These are phyloP conservation scores for Coniochaeta sp. DNA, from an alignment of 2,329 filamentous ascomycete genomes.

Conservation along the genomic window DNA sequence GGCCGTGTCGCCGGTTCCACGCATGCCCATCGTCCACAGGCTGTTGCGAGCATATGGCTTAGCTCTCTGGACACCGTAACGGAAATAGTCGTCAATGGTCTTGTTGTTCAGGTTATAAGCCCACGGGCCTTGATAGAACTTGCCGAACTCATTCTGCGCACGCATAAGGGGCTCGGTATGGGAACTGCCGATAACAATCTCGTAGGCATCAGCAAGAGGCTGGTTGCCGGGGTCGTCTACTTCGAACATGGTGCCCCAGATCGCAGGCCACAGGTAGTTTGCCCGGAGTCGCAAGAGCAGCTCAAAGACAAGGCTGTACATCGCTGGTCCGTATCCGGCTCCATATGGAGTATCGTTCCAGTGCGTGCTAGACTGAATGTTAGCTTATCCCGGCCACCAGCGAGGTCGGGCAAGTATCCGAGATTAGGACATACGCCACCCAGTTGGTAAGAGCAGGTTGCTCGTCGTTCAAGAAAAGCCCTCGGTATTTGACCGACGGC, in stretches of 20 bases:
- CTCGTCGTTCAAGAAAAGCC: conserved; percentile 66
- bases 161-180: conserved; percentile 68
- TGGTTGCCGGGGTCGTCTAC: conserved; percentile 64
- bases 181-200: conserved; percentile 64
- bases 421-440: conserved; percentile 31
- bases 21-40: conserved; percentile 64
- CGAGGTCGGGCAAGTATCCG: not conserved
- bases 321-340: conserved; percentile 48
- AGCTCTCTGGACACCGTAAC: conserved; percentile 57
- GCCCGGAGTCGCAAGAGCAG: conserved; percentile 61
- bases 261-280: conserved; percentile 66
- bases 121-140: conserved; percentile 55
- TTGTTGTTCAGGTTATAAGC: conserved; percentile 63
- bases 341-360: conserved; percentile 36
- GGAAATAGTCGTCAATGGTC: conserved; percentile 62
- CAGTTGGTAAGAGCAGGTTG: conserved; percentile 61
- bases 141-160: conserved; percentile 48
- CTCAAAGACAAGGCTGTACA: conserved; percentile 65
- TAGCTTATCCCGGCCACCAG: not conserved
- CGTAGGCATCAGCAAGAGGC: conserved; percentile 64
- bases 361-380: conserved; percentile 16
- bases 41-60: conserved; percentile 57
- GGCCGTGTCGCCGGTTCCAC: conserved; percentile 61
- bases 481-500: conserved; percentile 60
- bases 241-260: conserved; percentile 65